A percentile compares a stretch with the other conserved stretches of the same genome.
Evolutionary conservation across 2,329 filamentous ascomycete genomes (phyloP).

Genomic region (Achaetomium macrosporum): DNA sequence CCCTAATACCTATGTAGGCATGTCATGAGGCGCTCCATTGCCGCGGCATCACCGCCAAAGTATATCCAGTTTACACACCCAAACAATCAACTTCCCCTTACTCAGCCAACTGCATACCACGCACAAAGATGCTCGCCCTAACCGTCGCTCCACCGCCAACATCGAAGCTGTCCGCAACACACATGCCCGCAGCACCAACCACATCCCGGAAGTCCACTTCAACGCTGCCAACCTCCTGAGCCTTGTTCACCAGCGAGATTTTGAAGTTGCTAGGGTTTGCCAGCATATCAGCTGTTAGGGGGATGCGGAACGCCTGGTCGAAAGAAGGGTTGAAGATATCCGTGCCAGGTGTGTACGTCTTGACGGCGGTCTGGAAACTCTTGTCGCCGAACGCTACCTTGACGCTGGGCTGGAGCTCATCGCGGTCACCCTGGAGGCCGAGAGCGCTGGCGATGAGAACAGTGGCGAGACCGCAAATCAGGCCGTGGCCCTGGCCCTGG

Average conservation of each 20-base stretch:
- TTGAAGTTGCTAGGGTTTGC: conserved; percentile 16
- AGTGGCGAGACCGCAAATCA: conserved; percentile 37
- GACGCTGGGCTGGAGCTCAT: conserved; percentile 41
- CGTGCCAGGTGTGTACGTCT: conserved; percentile 38
- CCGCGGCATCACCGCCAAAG: no score
- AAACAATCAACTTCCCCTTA: no score
- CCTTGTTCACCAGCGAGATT: conserved; percentile 32
- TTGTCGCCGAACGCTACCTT: conserved; percentile 38
- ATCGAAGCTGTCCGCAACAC: conserved; percentile 31
- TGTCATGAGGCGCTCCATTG: no score
- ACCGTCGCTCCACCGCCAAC: conserved; percentile 32
- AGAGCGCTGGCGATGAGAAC: conserved; percentile 39
- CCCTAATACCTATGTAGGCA: no score
- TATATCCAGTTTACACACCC: no score
- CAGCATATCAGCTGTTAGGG: conserved; percentile 30
- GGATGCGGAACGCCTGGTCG: conserved; percentile 40
- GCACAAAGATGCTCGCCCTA: conserved; percentile 30
- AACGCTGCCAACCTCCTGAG: conserved; percentile 26
- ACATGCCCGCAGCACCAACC: conserved; percentile 28
- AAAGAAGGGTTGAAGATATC: conserved; percentile 46
- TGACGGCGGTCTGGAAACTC: conserved; percentile 37
- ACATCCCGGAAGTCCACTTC: conserved; percentile 34
- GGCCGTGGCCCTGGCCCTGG: conserved; percentile 23
- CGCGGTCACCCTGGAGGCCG: conserved; percentile 37
- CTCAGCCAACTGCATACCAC: no score